Evolutionary conservation across 352 stramenopile species (phyloP).

Genomic region (Phytopythium kandeliae): DNA sequence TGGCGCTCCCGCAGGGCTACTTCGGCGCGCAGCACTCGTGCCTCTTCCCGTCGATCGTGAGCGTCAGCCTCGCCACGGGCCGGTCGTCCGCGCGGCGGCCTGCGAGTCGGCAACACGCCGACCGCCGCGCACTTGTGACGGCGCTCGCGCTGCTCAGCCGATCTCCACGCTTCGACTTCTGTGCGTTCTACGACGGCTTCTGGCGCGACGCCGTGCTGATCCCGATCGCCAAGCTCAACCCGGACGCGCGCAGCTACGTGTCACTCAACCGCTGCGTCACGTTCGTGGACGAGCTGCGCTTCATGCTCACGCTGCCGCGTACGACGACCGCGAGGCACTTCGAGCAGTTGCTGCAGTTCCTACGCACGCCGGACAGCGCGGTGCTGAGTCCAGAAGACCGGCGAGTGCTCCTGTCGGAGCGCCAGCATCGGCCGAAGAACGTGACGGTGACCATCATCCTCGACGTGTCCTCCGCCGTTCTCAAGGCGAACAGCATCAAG

Average conservation of each 20-base stretch:
- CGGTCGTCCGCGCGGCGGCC: neutral
- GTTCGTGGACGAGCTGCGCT: constrained; percentile 6
- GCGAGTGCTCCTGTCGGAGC: neutral
- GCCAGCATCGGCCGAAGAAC: neutral
- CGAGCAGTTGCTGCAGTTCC: constrained; percentile 5
- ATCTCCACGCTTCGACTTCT: neutral
- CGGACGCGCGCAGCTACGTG: constrained; percentile 6
- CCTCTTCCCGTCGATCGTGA: constrained; percentile 6
- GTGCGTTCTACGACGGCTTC: constrained; percentile 4
- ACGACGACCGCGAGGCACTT: constrained; percentile 1
- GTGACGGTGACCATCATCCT: neutral
- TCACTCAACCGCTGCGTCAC: constrained; percentile 7
- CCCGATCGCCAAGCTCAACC: neutral
- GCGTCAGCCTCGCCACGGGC: constrained; percentile 1
- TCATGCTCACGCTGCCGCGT: constrained; percentile 6
- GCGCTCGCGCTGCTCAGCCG: constrained; percentile 1
- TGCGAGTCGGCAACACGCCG: neutral
- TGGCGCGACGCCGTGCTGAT: constrained; percentile 2
- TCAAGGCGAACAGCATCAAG: neutral
- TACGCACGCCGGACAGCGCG: neutral
- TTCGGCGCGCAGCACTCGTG: constrained; percentile 7
- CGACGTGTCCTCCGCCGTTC: constrained; percentile 3
- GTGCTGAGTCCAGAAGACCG: neutral
- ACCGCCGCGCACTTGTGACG: constrained; percentile 7
- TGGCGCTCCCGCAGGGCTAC: constrained; percentile 6